Conservation (phyloP, 352 stramenopile genomes). For the Globisporangium iwayamae region DNA sequence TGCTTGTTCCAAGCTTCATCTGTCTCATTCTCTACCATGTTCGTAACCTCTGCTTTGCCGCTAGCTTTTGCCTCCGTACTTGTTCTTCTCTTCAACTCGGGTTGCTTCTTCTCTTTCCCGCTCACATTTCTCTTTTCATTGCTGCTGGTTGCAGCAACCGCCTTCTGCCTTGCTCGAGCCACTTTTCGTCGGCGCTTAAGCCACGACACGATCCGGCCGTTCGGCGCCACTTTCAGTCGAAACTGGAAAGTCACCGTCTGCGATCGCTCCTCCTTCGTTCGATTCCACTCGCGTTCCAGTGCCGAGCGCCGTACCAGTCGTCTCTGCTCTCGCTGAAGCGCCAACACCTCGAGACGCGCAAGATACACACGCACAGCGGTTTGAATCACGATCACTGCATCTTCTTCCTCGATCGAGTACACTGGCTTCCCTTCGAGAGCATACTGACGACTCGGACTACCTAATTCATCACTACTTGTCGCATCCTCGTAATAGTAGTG, state of each 20-base stretch:
- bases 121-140: not conserved
- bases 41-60: not conserved
- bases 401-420: constrained; percentile 68
- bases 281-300: constrained; percentile 45
- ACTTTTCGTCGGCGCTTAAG: constrained; percentile 10
- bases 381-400: constrained; percentile 44
- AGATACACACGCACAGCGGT: constrained; percentile 35
- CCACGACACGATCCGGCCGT: constrained; percentile 23
- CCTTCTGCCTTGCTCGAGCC: not conserved
- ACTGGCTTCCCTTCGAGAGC: constrained; percentile 34
- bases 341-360: constrained; percentile 26
- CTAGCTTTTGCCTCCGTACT: not conserved
- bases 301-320: constrained; percentile 23
- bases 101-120: constrained; percentile 1
- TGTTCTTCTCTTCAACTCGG: not conserved
- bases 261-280: constrained; percentile 29
- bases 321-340: constrained; percentile 26
- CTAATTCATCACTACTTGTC: not conserved
- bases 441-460: constrained; percentile 12
- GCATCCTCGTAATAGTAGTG: constrained; percentile 33
- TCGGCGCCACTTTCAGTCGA: constrained; percentile 12
- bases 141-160: not conserved
- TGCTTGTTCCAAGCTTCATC: constrained; percentile 12
- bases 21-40: not conserved
- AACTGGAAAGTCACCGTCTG: constrained; percentile 46